Conservation (phyloP, 164 flowering plant species). For the Berberis vulgaris region DNA sequence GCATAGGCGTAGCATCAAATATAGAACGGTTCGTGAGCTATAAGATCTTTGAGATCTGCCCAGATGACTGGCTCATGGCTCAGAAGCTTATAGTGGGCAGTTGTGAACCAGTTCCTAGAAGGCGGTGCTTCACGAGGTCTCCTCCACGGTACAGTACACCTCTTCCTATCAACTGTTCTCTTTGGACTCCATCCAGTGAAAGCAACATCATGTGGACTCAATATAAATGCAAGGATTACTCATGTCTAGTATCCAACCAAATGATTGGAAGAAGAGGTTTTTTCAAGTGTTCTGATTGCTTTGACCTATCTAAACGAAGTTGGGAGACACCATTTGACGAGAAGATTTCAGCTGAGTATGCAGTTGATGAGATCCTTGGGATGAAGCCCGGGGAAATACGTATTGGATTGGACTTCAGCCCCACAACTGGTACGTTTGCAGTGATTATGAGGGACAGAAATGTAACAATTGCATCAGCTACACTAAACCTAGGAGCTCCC, state of each 20-base stretch:
- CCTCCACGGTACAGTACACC: slow-evolving; percentile 65
- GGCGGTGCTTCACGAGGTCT: slow-evolving; percentile 71
- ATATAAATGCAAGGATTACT: slow-evolving; percentile 59
- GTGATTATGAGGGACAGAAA: slow-evolving; percentile 79
- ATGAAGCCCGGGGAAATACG: slow-evolving; percentile 72
- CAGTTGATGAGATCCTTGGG: slow-evolving; percentile 41
- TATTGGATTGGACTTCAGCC: slow-evolving; percentile 65
- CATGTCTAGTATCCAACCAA: slow-evolving; percentile 29
- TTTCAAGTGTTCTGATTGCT: too few species aligned
- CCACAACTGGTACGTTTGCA: slow-evolving; percentile 78
- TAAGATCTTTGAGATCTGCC: slow-evolving; percentile 28
- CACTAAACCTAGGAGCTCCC: slow-evolving; percentile 80
- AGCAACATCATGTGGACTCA: slow-evolving; percentile 71
- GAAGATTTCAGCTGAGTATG: too few species aligned
- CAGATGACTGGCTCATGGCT: slow-evolving; percentile 50
- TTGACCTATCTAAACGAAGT: too few species aligned
- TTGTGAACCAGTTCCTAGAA: slow-evolving; percentile 79
- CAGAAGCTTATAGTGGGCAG: slow-evolving; percentile 75
- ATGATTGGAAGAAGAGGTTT: too few species aligned
- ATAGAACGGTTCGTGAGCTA: slow-evolving; percentile 30
- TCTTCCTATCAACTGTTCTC: slow-evolving; percentile 57
- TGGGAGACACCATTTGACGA: too few species aligned
- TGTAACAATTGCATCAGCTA: slow-evolving; percentile 64
- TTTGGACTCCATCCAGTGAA: slow-evolving; percentile 65
- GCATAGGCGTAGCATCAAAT: slow-evolving; percentile 16